Conservation (phyloP, 78 protist genomes). For the Emiliania huxleyi region DNA sequence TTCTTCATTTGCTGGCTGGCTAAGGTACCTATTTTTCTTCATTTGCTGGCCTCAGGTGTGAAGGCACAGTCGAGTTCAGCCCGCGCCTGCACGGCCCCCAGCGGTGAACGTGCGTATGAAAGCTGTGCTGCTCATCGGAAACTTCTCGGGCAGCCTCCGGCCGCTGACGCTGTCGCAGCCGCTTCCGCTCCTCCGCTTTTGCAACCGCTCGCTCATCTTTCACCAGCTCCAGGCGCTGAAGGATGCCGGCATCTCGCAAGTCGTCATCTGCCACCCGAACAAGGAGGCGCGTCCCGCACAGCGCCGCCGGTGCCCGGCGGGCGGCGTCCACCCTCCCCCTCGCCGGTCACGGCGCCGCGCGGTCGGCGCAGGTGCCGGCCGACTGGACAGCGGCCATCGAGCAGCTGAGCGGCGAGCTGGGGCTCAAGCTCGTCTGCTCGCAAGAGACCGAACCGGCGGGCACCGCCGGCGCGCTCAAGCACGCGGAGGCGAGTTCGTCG, state of each 20-base stretch:
- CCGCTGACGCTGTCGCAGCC: constrained; percentile 5
- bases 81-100: too few relatives aligned
- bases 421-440: not conserved
- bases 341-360: too few relatives aligned
- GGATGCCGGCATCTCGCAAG: not conserved
- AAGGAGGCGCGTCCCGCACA: too few relatives aligned
- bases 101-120: too few relatives aligned
- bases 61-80: too few relatives aligned
- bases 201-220: not conserved
- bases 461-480: constrained; percentile 25
- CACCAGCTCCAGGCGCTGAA: constrained; percentile 25
- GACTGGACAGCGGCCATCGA: not conserved
- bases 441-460: not conserved
- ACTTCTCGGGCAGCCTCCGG: not conserved
- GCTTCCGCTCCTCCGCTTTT: not conserved
- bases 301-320: too few relatives aligned
- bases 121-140: not conserved
- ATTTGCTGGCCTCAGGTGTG: too few relatives aligned
- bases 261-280: not conserved
- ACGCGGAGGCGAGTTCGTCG: too few relatives aligned
- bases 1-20: too few relatives aligned
- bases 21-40: too few relatives aligned
- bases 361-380: not conserved
- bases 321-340: not conserved
- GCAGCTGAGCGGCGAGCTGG: not conserved